These are phyloP conservation scores for Hymenochaete sp. DNA, from an alignment of 1,284 basidiomycete species.

Conservation along the genomic window DNA sequence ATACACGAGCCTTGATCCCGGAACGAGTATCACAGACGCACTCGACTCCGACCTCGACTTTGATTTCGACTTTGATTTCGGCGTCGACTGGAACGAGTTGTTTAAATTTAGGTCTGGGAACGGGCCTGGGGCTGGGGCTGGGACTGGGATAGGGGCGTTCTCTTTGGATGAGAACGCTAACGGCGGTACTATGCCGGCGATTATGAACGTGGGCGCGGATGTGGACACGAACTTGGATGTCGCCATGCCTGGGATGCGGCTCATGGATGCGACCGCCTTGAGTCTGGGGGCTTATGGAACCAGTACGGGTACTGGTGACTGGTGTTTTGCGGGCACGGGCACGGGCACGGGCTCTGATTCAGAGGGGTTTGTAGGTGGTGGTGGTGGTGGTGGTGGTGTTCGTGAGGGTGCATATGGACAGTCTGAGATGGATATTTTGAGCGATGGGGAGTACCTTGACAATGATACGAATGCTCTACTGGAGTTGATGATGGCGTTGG, in stretches of 20 bases:
- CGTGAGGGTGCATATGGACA: too few species aligned
- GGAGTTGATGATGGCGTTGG: too few species aligned
- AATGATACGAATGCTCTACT: background rate
- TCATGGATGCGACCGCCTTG: conserved; percentile 11
- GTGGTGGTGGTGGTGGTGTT: background rate
- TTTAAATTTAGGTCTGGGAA: background rate
- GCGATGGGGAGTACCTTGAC: too few species aligned
- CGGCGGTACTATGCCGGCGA: too few species aligned
- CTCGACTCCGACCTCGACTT: background rate
- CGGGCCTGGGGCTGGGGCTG: background rate
- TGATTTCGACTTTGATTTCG: conserved; percentile 1
- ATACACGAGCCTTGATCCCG: conserved; percentile 9
- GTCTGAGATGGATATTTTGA: too few species aligned
- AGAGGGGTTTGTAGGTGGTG: too few species aligned
- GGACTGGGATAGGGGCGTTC: background rate
- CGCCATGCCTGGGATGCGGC: conserved; percentile 11
- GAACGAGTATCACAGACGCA: too few species aligned
- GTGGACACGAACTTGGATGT: conserved; percentile 7
- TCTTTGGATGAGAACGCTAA: background rate
- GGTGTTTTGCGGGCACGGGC: background rate
- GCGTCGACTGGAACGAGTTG: background rate
- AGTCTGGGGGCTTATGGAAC: too few species aligned
- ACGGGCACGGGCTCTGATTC: background rate
- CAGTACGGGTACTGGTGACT: conserved; percentile 2
- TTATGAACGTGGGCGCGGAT: background rate